Evolutionary conservation across 2,329 filamentous ascomycete genomes (phyloP).

Genomic region (Pseudopithomyces chartarum): DNA sequence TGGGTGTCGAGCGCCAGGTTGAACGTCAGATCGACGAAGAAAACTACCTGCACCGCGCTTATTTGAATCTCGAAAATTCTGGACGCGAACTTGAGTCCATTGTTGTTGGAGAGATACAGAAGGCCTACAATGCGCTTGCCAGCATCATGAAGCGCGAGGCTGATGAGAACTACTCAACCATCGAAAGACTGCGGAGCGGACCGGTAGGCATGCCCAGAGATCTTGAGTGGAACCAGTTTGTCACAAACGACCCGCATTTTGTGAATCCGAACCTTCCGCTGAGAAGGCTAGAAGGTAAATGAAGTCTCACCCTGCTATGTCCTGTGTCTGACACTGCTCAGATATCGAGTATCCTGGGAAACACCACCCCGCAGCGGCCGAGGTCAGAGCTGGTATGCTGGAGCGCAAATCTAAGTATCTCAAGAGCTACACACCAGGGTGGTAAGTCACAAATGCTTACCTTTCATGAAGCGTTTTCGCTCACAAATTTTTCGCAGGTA

Average conservation of each 20-base stretch:
- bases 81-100: constrained; percentile 95
- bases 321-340: neutral
- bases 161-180: constrained; percentile 75
- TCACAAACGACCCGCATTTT: constrained; percentile 80
- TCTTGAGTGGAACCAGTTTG: constrained; percentile 84
- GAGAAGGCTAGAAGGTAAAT: constrained; percentile 65
- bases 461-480: neutral
- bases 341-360: constrained; percentile 92
- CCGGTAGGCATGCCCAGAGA: constrained; percentile 95
- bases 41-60: constrained; percentile 94
- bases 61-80: constrained; percentile 90
- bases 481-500: constrained; percentile 65
- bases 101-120: constrained; percentile 96
- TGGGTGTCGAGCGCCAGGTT: constrained; percentile 86
- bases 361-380: constrained; percentile 78
- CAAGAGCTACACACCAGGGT: constrained; percentile 95
- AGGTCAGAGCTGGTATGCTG: constrained; percentile 87
- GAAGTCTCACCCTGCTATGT: neutral
- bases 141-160: constrained; percentile 90
- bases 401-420: constrained; percentile 99
- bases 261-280: constrained; percentile 83
- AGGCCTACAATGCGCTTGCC: constrained; percentile 93
- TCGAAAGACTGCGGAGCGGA: constrained; percentile 81
- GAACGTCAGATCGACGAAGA: constrained; percentile 95
- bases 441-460: constrained; percentile 61